phyloP scores from a whole-genome alignment of 2,329 filamentous ascomycete species.

The Seiridium unicorne region DNA sequence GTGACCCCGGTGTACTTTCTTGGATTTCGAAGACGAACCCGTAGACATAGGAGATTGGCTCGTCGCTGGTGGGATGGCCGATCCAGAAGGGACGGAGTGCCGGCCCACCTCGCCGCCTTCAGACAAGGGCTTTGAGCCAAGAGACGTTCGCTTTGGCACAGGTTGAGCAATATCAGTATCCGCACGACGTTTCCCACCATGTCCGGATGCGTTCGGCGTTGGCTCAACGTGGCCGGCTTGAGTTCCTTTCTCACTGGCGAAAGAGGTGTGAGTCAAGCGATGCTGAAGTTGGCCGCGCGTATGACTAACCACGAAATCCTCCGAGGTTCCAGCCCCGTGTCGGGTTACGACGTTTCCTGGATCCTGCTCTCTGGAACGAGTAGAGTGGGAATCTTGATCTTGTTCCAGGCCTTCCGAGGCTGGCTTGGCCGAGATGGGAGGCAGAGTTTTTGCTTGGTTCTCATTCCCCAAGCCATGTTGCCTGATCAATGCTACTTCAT shows the following conservation, averaged over 20 bases:
- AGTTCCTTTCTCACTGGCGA: background rate
- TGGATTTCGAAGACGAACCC: background rate
- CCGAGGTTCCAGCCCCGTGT: too few relatives aligned
- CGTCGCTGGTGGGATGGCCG: background rate
- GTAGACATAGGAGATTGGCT: background rate
- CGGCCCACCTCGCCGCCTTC: background rate
- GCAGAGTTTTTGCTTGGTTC: background rate
- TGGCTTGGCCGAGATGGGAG: background rate
- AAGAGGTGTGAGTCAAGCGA: background rate
- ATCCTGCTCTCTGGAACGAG: too few relatives aligned
- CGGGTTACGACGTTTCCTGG: too few relatives aligned
- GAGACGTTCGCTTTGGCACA: background rate
- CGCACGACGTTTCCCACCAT: background rate
- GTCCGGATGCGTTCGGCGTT: too few relatives aligned
- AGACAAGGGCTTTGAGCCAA: background rate
- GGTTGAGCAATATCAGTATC: background rate
- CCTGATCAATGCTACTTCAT: conserved; percentile 14
- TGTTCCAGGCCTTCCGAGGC: background rate
- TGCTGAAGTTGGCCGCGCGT: background rate
- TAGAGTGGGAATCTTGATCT: background rate
- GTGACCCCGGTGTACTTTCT: background rate
- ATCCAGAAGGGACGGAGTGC: background rate
- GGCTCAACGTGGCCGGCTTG: background rate
- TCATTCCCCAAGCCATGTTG: background rate
- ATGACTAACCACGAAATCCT: too few relatives aligned